Base-by-base conservation (phyloP, 495 filamentous ascomycete species). In the Lasiosphaeris hirsuta region DNA sequence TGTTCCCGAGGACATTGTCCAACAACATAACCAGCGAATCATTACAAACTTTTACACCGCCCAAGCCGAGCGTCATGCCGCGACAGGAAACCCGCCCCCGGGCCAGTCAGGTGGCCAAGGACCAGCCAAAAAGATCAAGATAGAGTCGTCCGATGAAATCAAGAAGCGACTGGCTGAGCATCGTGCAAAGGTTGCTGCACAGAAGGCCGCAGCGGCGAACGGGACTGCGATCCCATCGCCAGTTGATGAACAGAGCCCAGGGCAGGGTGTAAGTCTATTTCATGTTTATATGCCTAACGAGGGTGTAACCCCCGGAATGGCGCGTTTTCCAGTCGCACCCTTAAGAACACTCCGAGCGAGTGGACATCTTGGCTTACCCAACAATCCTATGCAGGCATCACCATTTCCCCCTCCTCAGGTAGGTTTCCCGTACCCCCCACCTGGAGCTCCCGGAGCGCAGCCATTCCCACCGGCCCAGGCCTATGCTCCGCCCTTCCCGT, bases 121-220 rank as follows among this genome's bases (percentile, higher is more conserved):
- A 1, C 80, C 82, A 1, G 66, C 79, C 2, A 96, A 96, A 78
- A 90, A 88, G 62, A 82, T 90, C 14, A 95, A 91, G 71, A 75
- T 91, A 23, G 90, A 94, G 62, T 81, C 82, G 13, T 71, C 86
- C 0, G 84, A 86, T 10, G 90, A 95, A 63, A 67, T 96, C 61
- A 93, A 92, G 78, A 87, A 86, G 78, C 82, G 91, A 53, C 65
- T 96, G 45, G 89, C 89, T 44, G 90, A 89, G 62, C 87, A 92
- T 59, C 88, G 87, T 56, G 88, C 89, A 0, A 85, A 84, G 66
- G 75, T 81, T 52, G 82, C 84, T 17, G 73, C 78, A 7, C 85
- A 87, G 59, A 81, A 81, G 67, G 74, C 75, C 23, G 69, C 68
- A 9, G 72, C 58, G 3, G 60, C 60, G 4, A 69, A 54, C 45